Evolutionary conservation across 2,329 filamentous ascomycete genomes (phyloP).

Genomic region (Cordyceps tenuipes): DNA sequence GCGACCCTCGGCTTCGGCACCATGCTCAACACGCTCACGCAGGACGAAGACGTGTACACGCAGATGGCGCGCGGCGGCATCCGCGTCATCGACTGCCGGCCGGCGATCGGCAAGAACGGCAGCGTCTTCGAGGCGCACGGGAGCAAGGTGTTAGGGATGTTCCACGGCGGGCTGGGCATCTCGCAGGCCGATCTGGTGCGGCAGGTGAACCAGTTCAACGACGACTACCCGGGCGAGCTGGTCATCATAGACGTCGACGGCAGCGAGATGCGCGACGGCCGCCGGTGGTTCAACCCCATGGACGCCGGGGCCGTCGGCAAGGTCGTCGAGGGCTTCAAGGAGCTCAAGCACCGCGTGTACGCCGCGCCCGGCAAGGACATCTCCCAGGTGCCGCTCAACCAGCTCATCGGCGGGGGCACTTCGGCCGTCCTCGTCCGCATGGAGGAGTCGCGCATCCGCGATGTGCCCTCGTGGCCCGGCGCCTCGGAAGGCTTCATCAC

Average conservation of each 20-base stretch:
- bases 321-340: constrained; percentile 18
- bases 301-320: background rate
- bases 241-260: constrained; percentile 25
- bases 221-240: constrained; percentile 23
- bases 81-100: constrained; percentile 24
- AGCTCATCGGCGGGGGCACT: constrained; percentile 19
- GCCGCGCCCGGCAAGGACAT: constrained; percentile 19
- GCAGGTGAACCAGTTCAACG: constrained; percentile 23
- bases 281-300: background rate
- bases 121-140: constrained; percentile 18
- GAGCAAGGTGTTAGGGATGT: constrained; percentile 8
- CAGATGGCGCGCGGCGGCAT: constrained; percentile 23
- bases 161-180: constrained; percentile 21
- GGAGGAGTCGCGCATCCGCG: constrained; percentile 16
- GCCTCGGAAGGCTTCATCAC: constrained; percentile 21
- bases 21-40: constrained; percentile 19
- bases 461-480: constrained; percentile 18
- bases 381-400: constrained; percentile 18
- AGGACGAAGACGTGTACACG: constrained; percentile 15
- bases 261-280: background rate
- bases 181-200: constrained; percentile 19
- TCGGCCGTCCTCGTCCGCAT: constrained; percentile 24
- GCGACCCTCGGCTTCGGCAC: constrained; percentile 14
- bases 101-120: background rate
- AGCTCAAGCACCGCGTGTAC: constrained; percentile 16